Evolutionary conservation across 1,284 basidiomycete species (phyloP).

Genomic region (Moniliella sp.): DNA sequence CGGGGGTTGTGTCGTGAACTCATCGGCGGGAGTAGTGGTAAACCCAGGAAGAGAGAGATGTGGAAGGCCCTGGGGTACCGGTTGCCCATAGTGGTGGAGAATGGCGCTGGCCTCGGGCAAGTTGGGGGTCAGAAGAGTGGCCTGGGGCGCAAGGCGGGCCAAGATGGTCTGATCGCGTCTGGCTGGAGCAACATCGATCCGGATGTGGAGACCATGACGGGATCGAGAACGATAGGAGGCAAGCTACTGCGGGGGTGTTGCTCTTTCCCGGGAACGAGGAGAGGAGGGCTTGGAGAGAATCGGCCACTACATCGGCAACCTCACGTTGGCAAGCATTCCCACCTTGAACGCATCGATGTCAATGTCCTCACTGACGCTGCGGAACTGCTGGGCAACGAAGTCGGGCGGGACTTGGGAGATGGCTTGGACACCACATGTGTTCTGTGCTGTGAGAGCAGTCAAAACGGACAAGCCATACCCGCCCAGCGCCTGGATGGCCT

Average conservation of each 20-base stretch:
- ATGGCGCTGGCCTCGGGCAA: conserved; percentile 47
- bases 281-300: conserved; percentile 11
- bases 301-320: conserved; percentile 35
- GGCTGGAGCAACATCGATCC: conserved; percentile 56
- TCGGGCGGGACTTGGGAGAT: conserved; percentile 27
- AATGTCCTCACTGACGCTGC: conserved; percentile 52
- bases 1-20: no score
- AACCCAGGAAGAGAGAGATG: no score
- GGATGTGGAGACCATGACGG: conserved; percentile 78
- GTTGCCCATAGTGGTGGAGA: no score
- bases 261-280: no score
- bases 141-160: conserved; percentile 50
- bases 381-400: conserved; percentile 42
- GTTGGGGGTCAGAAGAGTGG: conserved; percentile 64
- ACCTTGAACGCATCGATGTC: conserved; percentile 60
- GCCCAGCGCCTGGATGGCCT: conserved; percentile 48
- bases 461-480: conserved; percentile 70
- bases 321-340: conserved; percentile 51
- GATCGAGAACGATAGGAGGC: conserved; percentile 35
- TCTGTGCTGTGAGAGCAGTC: conserved; percentile 76
- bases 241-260: no score
- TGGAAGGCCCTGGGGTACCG: no score
- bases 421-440: conserved; percentile 58
- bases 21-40: no score
- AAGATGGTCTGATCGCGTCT: conserved; percentile 47